phyloP scores from a whole-genome alignment of 176 grass and related monocot genomes.

The Eragrostis curvula region DNA sequence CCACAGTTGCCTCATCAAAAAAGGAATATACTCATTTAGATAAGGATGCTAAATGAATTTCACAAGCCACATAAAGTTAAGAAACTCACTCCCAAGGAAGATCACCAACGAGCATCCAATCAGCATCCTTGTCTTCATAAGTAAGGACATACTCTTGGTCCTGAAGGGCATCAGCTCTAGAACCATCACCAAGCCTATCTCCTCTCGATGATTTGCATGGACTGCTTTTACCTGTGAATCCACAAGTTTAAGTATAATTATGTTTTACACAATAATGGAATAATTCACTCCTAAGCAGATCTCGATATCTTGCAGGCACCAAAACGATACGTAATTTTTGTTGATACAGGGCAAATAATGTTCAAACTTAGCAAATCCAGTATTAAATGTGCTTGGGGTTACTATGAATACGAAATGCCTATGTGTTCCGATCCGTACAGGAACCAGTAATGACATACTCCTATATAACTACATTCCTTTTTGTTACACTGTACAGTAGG shows the following conservation, averaged over 20 bases:
- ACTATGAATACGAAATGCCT: not conserved
- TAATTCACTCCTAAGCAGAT: not conserved
- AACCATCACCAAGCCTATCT: conserved; percentile 59
- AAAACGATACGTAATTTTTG: not conserved
- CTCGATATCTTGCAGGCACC: not conserved
- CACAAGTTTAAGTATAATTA: conserved; percentile 15
- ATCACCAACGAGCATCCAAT: conserved; percentile 87
- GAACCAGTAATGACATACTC: not conserved
- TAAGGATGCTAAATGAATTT: not conserved
- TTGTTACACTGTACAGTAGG: not conserved
- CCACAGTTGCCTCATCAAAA: not conserved
- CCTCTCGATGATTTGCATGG: conserved; percentile 43
- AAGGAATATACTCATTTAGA: not conserved
- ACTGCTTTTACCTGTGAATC: conserved; percentile 50
- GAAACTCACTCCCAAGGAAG: conserved; percentile 78
- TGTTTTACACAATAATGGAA: not conserved
- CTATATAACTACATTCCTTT: not conserved
- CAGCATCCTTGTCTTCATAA: conserved; percentile 77
- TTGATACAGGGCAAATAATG: not conserved
- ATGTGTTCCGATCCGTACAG: not conserved
- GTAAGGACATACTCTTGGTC: conserved; percentile 79
- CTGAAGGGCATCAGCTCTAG: conserved; percentile 63
- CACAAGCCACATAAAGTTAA: not conserved
- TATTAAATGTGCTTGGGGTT: too few species aligned
- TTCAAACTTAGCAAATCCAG: not conserved